phyloP scores from a whole-genome alignment of 208 protist genomes.

The Plasmodiophora brassicae region DNA sequence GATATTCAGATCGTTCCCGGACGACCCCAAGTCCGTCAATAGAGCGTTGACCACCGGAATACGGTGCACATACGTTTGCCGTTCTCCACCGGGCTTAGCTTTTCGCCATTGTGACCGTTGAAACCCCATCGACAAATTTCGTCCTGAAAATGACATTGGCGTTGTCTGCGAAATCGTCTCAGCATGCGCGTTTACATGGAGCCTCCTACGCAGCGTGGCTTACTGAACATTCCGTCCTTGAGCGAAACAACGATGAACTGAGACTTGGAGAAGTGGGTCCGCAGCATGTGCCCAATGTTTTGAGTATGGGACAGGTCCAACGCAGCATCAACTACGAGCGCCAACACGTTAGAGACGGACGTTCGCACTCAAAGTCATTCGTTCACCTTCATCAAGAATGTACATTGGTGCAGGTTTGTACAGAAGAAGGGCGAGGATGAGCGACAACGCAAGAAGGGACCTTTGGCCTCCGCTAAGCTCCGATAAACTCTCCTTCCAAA shows the following conservation, averaged over 20 bases:
- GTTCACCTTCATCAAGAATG: slow-evolving; percentile 75
- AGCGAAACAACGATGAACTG: slow-evolving; percentile 99
- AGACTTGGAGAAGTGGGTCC: slow-evolving; percentile 86
- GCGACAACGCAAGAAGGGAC: slow-evolving; percentile 96
- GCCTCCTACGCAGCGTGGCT: neutral
- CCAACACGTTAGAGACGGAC: neutral
- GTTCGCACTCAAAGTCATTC: neutral
- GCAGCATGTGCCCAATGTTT: slow-evolving; percentile 95
- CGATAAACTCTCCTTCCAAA: slow-evolving; percentile 92
- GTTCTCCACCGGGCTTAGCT: neutral
- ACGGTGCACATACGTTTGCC: too few species aligned
- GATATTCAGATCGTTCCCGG: too few species aligned
- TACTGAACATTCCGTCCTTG: slow-evolving; percentile 79
- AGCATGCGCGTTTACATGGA: neutral
- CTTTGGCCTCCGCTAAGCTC: slow-evolving; percentile 98
- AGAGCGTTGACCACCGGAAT: too few species aligned
- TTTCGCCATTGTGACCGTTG: slow-evolving; percentile 35
- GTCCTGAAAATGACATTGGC: slow-evolving; percentile 98
- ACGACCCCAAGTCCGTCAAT: too few species aligned
- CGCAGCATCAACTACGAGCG: slow-evolving; percentile 98
- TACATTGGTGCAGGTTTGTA: slow-evolving; percentile 98
- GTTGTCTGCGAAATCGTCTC: slow-evolving; percentile 96
- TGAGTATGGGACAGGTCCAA: slow-evolving; percentile 98
- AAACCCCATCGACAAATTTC: slow-evolving; percentile 77
- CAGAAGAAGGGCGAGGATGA: slow-evolving; percentile 94